Evolutionary conservation across 2,329 filamentous ascomycete species (phyloP), one percentile per base, ranked within the genome.

Genomic region (Ophiostoma pallidulum): DNA sequence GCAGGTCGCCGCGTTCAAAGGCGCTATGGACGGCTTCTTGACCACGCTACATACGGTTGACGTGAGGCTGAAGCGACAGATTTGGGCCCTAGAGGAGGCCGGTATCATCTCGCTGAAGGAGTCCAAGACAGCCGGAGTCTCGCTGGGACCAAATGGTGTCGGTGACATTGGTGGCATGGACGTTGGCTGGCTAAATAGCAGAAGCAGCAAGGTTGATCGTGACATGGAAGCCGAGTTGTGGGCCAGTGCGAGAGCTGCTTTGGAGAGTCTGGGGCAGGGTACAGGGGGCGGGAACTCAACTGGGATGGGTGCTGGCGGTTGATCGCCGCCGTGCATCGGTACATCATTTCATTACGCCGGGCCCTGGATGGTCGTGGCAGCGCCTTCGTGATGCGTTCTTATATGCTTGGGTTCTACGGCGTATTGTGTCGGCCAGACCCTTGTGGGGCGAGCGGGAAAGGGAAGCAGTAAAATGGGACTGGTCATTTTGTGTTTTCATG

Each of bases 101-200:
- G 78, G 79, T 35, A 86, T 94, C 53, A 78, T 94, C 56, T 70
- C 72, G 60, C 64, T 74, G 48, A 61, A 59, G 39, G 60, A 59
- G 57, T 39, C 69, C 1, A 48, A 33, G 32, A 16, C 55, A 3
- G 35, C 41, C 0, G 51, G 45, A 3, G 41, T 49, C 18, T 68
- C 69, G 9, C 56, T 78, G 54, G 67, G 78, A 60, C 71, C 80
- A 33, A 68, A 77, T 38, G 77, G 73, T 33, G 65, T 70, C 48
- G 77, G 71, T 19, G 71, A 70, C 56, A 74, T 79, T 29, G 77
- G 75, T 9, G 69, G 67, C 24, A 70, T 96, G 45, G 90, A 96
- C 60, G 82, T 94, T 13, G 90, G 90, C 28, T 91, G 86, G 78
- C 66, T 97, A 57, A 97, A 96, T 61, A 90, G 86, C 58, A 77